Conservation (phyloP, 176 grass and related monocot species). For the Ananas comosus region DNA sequence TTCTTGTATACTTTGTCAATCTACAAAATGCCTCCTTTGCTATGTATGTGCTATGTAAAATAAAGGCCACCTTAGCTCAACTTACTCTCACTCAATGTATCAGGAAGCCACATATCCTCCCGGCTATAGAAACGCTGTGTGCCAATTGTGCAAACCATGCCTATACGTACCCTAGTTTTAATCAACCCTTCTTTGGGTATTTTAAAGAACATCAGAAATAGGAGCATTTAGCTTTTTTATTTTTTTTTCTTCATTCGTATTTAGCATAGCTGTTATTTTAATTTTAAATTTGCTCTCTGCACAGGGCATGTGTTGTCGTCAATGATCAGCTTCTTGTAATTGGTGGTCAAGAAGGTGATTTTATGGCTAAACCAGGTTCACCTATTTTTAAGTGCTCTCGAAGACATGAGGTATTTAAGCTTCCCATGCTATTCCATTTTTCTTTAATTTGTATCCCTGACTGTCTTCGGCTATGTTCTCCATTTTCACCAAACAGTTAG, state of each 20-base stretch:
- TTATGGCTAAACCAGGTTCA: conserved; percentile 80
- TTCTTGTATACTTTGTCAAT: no score
- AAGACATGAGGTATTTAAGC: conserved; percentile 54
- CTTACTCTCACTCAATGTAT: no score
- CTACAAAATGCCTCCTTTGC: no score
- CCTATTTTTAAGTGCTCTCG: conserved; percentile 79
- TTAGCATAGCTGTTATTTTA: background rate
- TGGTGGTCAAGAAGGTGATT: conserved; percentile 96
- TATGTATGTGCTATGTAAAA: no score
- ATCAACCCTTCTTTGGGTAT: background rate
- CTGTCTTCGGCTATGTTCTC: background rate
- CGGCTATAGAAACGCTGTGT: no score
- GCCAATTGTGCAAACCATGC: no score
- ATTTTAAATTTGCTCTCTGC: conserved; percentile 14
- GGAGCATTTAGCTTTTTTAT: background rate
- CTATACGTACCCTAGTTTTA: background rate
- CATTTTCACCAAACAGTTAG: background rate
- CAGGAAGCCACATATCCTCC: no score
- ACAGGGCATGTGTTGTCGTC: conserved; percentile 64
- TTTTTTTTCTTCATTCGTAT: background rate
- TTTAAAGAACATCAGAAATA: background rate
- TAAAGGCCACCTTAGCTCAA: no score
- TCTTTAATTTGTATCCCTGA: background rate
- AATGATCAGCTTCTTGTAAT: conserved; percentile 73
- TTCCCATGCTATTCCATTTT: conserved; percentile 4